Base-by-base conservation (phyloP, 2,329 filamentous ascomycete genomes). In the Cladosporium velox region DNA sequence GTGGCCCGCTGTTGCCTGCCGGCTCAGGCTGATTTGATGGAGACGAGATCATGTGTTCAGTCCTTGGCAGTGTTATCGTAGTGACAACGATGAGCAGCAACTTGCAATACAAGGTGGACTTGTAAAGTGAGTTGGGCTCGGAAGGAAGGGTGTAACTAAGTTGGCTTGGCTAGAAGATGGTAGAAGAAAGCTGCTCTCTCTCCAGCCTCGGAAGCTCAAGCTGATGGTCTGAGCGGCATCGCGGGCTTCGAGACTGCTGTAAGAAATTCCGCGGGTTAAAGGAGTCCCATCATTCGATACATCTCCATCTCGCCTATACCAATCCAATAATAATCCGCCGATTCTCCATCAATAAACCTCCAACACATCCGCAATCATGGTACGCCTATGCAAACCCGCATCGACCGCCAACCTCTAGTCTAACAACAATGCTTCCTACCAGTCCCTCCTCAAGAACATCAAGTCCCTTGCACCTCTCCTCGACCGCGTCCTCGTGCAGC, bases 401-500 rank as follows among this genome's bases (percentile, higher is more conserved):
- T 10, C 28, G 12, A 41, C 18, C 49, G 12, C 35, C 12, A n/a
- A 34, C 51, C 14, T 35, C 44, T 47, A 55, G n/a, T 26, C 60
- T 52, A 47, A 59, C 44, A 30, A 32, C 30, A 44, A 60, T 52
- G 10, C 38, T 30, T 28, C 24, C 26, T 30, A 51, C 18, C 70
- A 77, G 54, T 76, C 81, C 74, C 87, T 93, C 72, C 88, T 98
- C 84, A 95, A 94, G 82, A 96, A 91, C 80, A 93, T 99, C 88
- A 95, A 94, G 84, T 89, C 90, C 77, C 93, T 99, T 76, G 91
- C 90, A 67, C 95, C 95, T 70, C 93, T 99, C 73, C 90, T 99
- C 82, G 95, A 99, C 88, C 94, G 95, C 76, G 93, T 99, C 74
- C 90, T 99, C 71, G 92, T 99, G 74, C 95, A 99, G 89, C 92